Evolutionary conservation across 1,139 yeast species (phyloP).

Genomic region (Kodamaea anthophila): DNA sequence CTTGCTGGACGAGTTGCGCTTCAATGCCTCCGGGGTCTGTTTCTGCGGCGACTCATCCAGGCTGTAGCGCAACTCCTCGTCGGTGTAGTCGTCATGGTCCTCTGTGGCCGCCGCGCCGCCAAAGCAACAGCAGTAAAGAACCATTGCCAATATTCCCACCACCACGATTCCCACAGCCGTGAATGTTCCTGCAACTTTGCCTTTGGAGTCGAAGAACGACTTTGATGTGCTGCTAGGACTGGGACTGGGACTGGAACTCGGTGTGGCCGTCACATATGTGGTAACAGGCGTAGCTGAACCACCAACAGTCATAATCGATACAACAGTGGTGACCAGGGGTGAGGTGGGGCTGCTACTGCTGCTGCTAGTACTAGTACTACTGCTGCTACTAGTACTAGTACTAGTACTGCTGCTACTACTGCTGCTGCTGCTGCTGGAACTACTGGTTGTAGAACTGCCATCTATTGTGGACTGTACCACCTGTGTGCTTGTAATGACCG

Average conservation of each 20-base stretch:
- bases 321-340: constrained; percentile 13
- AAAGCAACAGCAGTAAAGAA: constrained; percentile 36
- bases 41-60: constrained; percentile 21
- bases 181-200: constrained; percentile 71
- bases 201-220: constrained; percentile 49
- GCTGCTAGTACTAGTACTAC: constrained; percentile 9
- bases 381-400: constrained; percentile 8
- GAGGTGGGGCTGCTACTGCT: constrained; percentile 4
- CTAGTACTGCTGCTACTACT: constrained; percentile 3
- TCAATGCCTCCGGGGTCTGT: constrained; percentile 15
- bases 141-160: constrained; percentile 30
- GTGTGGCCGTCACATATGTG: constrained; percentile 15
- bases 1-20: constrained; percentile 32
- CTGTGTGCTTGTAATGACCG: constrained; percentile 1
- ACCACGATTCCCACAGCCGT: constrained; percentile 60
- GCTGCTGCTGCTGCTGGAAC: not conserved
- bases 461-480: constrained; percentile 1
- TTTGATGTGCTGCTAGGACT: constrained; percentile 8
- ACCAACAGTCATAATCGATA: constrained; percentile 22
- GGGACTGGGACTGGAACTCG: constrained; percentile 5
- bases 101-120: constrained; percentile 12
- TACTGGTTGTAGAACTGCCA: constrained; percentile 5
- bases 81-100: constrained; percentile 27
- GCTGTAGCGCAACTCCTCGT: constrained; percentile 35
- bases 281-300: constrained; percentile 20